phyloP scores from a whole-genome alignment of 75 land plant genomes.

The Ceratopteris richardii region DNA sequence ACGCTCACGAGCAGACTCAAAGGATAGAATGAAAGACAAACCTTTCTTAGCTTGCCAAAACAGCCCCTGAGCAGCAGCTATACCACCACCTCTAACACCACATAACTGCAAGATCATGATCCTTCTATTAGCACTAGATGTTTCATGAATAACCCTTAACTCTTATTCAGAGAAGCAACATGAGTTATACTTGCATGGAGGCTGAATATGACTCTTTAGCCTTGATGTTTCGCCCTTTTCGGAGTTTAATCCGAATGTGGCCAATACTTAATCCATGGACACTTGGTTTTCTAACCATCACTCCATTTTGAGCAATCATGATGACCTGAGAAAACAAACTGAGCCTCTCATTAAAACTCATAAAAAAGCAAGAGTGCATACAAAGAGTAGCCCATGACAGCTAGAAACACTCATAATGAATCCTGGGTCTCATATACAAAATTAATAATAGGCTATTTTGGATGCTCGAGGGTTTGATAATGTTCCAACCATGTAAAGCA shows the following conservation, averaged over 20 bases:
- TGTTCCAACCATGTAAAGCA: no score
- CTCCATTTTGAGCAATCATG: constrained; percentile 69
- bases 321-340: constrained; percentile 45
- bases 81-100: constrained; percentile 81
- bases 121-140: no score
- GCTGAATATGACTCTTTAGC: constrained; percentile 72
- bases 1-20: constrained; percentile 85
- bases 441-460: no score
- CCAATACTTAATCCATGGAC: constrained; percentile 65
- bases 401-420: no score
- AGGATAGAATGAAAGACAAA: constrained; percentile 55
- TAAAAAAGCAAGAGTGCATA: no score
- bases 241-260: constrained; percentile 65
- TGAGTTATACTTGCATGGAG: constrained; percentile 66
- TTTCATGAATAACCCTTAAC: neutral
- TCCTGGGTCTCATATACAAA: no score
- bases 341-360: no score
- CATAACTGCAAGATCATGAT: constrained; percentile 54
- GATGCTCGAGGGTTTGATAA: no score
- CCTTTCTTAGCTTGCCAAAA: constrained; percentile 88
- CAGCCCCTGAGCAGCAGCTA: constrained; percentile 63
- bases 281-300: constrained; percentile 36
- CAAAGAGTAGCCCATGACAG: no score
- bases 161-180: neutral
- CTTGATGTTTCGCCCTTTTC: constrained; percentile 61